These are phyloP conservation scores for Phytopythium ostracodes DNA, from an alignment of 352 stramenopile genomes.

Conservation along the genomic window DNA sequence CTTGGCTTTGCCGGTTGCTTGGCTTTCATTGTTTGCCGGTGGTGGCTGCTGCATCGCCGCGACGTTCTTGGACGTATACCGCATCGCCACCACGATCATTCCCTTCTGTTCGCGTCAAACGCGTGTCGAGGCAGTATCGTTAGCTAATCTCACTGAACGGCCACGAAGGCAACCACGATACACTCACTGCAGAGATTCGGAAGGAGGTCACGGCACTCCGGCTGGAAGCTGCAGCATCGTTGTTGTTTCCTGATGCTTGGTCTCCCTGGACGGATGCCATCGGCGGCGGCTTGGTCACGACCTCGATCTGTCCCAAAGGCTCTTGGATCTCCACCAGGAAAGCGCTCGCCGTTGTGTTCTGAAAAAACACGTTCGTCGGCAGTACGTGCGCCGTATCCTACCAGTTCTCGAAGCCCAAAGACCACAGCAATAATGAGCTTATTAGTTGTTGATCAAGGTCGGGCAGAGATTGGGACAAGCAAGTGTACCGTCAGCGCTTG, in stretches of 20 bases:
- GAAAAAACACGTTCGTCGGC: conserved; percentile 72
- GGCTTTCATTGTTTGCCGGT: neutral
- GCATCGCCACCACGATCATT: conserved; percentile 76
- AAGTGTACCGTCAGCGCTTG: conserved; percentile 32
- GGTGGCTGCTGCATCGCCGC: neutral
- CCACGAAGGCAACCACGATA: neutral
- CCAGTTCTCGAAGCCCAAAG: neutral
- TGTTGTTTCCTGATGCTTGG: conserved; percentile 2
- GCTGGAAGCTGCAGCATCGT: conserved; percentile 6
- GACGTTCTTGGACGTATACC: conserved; percentile 25
- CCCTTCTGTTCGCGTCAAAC: conserved; percentile 35
- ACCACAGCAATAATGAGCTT: neutral
- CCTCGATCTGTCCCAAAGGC: conserved; percentile 42
- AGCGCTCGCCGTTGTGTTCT: conserved; percentile 58
- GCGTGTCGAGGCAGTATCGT: neutral
- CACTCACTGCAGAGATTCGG: conserved; percentile 47
- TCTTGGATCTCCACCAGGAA: conserved; percentile 66
- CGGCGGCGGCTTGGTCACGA: conserved; percentile 42
- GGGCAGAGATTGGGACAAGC: too few relatives aligned
- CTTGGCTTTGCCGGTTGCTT: conserved; percentile 7
- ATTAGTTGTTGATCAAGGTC: too few relatives aligned
- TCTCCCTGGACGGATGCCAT: conserved; percentile 13
- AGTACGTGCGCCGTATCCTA: conserved; percentile 35
- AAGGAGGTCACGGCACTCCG: conserved; percentile 16
- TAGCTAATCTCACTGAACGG: neutral